Conservation (phyloP, 768 basidiomycete genomes). For the Xanthoconium purpureum region DNA sequence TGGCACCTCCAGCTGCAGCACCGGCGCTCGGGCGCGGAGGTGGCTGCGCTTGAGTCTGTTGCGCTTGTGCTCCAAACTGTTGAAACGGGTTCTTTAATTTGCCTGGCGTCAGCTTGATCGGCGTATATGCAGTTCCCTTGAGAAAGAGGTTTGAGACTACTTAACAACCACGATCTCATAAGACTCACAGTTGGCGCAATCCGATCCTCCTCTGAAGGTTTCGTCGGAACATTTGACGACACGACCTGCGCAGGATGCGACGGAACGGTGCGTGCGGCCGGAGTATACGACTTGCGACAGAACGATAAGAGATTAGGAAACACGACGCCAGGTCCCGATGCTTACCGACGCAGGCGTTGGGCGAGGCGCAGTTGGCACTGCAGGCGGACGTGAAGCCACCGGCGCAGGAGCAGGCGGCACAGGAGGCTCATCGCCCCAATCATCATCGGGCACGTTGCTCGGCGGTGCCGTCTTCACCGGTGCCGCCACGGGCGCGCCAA, state of each 20-base stretch:
- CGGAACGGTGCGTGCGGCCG: conserved; percentile 28
- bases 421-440: conserved; percentile 57
- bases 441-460: conserved; percentile 48
- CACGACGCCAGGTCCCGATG: conserved; percentile 5
- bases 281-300: conserved; percentile 21
- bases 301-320: not conserved
- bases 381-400: conserved; percentile 47
- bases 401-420: conserved; percentile 43
- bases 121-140: conserved; percentile 80
- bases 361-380: conserved; percentile 40
- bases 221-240: conserved; percentile 52
- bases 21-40: conserved; percentile 17
- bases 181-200: conserved; percentile 67
- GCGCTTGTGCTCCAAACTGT: conserved; percentile 51
- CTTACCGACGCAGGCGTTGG: conserved; percentile 39
- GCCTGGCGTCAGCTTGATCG: conserved; percentile 83
- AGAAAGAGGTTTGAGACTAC: not conserved
- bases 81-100: conserved; percentile 85
- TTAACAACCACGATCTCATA: not conserved
- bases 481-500: conserved; percentile 45
- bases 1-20: conserved; percentile 38
- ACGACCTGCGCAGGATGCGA: conserved; percentile 36
- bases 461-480: conserved; percentile 36
- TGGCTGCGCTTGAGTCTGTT: conserved; percentile 38
- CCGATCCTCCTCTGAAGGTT: conserved; percentile 74